phyloP scores from a whole-genome alignment of 352 stramenopile species.

The Globisporangium okanoganense region DNA sequence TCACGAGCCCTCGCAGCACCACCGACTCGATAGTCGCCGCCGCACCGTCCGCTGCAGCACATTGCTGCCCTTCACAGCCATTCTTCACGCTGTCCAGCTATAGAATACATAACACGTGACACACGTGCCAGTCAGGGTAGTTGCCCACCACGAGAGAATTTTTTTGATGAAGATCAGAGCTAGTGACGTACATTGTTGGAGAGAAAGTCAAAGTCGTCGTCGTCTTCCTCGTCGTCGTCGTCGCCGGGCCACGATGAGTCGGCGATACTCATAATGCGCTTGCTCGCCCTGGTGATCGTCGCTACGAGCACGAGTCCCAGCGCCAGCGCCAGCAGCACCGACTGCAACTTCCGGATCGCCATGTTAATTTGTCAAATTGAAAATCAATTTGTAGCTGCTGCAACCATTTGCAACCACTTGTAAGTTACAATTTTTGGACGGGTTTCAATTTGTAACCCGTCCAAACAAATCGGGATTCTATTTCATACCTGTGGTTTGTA shows the following conservation, averaged over 20 bases:
- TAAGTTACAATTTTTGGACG: too few relatives aligned
- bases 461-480: too few relatives aligned
- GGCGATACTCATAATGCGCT: not conserved
- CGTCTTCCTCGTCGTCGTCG: constrained; percentile 27
- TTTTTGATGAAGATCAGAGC: not conserved
- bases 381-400: not conserved
- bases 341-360: constrained; percentile 4
- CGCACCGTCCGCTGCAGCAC: constrained; percentile 11
- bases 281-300: not conserved
- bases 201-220: constrained; percentile 37
- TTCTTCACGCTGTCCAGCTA: not conserved
- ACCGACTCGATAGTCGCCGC: constrained; percentile 26
- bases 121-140: not conserved
- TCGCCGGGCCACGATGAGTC: constrained; percentile 5
- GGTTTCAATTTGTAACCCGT: too few relatives aligned
- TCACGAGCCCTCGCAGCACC: constrained; percentile 45
- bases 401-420: too few relatives aligned
- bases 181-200: constrained; percentile 18
- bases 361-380: not conserved
- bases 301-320: constrained; percentile 11
- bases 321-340: constrained; percentile 12
- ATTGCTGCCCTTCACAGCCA: constrained; percentile 33
- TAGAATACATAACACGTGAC: not conserved
- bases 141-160: not conserved
- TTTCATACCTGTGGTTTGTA: too few relatives aligned